Base-by-base conservation (phyloP, 352 stramenopile species). In the Globisporangium canariense region DNA sequence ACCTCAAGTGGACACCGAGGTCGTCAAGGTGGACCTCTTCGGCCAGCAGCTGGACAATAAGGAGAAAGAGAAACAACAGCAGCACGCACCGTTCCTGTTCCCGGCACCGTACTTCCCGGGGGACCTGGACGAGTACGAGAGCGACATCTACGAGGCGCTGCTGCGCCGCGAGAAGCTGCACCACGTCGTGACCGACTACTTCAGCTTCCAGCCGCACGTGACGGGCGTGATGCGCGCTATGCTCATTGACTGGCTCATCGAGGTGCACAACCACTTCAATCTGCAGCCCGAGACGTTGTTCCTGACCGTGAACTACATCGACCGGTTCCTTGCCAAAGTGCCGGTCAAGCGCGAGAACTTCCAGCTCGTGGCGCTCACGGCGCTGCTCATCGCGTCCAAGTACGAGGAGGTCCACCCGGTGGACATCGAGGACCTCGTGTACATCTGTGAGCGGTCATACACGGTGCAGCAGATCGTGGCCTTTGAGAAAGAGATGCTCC, bases 361-460 rank as follows among this genome's bases (percentile, higher is more conserved):
- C 58, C 98, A 99, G 79, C 92, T 99, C 45, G 94, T 99, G 56
- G 96, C 97, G 32, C 88, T 99, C 43, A 96, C 96, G 3, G 86
- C 90, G 47, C 89, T 99, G 61, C 84, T 99, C 65, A 93, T 99
- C 61, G 97, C 97, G 14, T 98, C 97, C 28, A 99, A 99, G 83
- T 99, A 99, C 76, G 98, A 99, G 73, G 98, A 99, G 75, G 99
- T 99, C 59, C 99, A 99, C 70, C 95, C 96, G 11, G 96, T 97
- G 14, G 95, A 99, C 73, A 90, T 99, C 56, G 75, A 90, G 18
- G 97, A 99, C 71, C 80, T 99, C 43, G 88, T 99, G 58, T 99
- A 98, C 76, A 98, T 99, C 71, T 99, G 97, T 53, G 97, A 99
- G 76, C 78, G 92, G 36, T 96, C 97, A 6, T 99, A 99, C 79